phyloP scores from a whole-genome alignment of 2,329 filamentous ascomycete species.

The Xylariaceae sp. region DNA sequence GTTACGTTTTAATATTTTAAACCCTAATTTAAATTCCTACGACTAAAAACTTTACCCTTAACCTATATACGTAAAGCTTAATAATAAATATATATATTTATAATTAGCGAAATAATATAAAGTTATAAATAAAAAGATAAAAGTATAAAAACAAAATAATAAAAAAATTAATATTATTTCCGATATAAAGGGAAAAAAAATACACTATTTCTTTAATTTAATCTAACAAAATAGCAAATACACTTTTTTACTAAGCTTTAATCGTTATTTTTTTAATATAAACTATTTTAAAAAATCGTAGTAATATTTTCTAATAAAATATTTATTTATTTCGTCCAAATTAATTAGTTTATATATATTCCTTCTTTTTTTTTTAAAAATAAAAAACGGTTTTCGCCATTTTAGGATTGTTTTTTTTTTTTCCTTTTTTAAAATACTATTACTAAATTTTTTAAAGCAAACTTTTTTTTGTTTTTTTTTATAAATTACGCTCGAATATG shows the following conservation, averaged over 20 bases:
- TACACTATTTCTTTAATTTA: background rate
- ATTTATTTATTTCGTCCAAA: background rate
- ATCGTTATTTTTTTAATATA: no score
- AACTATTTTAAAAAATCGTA: background rate
- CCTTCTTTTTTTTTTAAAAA: background rate
- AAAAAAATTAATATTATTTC: no score
- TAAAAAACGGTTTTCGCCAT: background rate
- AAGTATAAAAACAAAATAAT: no score
- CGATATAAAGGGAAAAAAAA: no score
- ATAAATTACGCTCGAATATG: background rate
- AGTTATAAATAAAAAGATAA: no score
- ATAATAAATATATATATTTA: no score
- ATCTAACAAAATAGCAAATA: background rate
- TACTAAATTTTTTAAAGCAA: no score
- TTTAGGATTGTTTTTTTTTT: background rate
- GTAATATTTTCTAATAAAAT: background rate
- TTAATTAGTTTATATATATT: background rate
- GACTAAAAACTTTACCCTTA: background rate
- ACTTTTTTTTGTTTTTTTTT: background rate
- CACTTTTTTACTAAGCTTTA: background rate
- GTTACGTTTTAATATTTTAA: no score
- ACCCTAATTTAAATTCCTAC: no score
- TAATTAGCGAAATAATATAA: no score
- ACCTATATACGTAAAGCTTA: background rate
- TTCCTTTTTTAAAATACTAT: background rate